A percentile compares a stretch with the other conserved stretches of the same genome.
Conservation (phyloP, 2,329 filamentous ascomycete genomes). For the Diaporthe sp. region DNA sequence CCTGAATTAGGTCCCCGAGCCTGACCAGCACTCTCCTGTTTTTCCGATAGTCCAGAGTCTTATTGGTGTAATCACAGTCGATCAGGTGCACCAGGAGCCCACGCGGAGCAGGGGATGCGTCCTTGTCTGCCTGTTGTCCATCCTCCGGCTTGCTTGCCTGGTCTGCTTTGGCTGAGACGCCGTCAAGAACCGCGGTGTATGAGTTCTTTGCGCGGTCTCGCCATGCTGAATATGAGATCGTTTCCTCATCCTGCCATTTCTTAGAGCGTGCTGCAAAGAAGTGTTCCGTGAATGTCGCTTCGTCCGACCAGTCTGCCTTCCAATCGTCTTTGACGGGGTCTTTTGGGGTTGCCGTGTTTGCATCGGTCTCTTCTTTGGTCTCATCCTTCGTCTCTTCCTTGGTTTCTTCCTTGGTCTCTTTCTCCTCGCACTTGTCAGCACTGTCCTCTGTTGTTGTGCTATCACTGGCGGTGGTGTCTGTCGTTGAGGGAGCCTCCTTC, state of each 20-base stretch:
- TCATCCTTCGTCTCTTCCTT: too few species aligned
- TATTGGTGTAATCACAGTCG: neutral
- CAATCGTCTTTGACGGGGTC: neutral
- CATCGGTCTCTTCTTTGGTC: neutral
- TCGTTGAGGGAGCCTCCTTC: neutral
- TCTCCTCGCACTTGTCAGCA: neutral
- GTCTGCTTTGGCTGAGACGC: neutral
- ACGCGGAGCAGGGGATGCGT: neutral
- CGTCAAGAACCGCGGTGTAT: neutral
- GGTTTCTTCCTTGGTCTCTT: too few species aligned
- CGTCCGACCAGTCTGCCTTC: neutral
- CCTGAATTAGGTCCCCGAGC: neutral
- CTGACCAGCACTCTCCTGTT: neutral
- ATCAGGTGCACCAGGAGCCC: neutral
- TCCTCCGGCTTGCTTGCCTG: neutral
- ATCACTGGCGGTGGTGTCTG: neutral
- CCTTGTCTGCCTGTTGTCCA: accelerated
- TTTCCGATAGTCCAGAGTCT: neutral
- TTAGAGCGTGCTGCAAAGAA: neutral
- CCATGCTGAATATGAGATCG: neutral
- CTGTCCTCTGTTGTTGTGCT: too few species aligned
- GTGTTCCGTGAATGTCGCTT: neutral
- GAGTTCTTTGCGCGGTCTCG: neutral
- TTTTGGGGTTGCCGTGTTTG: neutral
- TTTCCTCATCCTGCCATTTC: neutral